Percentiles rank a stretch among this genome's conserved stretches.
These are phyloP conservation scores for Globisporangium cystogenes DNA, from an alignment of 352 stramenopile genomes.

Conservation along the genomic window DNA sequence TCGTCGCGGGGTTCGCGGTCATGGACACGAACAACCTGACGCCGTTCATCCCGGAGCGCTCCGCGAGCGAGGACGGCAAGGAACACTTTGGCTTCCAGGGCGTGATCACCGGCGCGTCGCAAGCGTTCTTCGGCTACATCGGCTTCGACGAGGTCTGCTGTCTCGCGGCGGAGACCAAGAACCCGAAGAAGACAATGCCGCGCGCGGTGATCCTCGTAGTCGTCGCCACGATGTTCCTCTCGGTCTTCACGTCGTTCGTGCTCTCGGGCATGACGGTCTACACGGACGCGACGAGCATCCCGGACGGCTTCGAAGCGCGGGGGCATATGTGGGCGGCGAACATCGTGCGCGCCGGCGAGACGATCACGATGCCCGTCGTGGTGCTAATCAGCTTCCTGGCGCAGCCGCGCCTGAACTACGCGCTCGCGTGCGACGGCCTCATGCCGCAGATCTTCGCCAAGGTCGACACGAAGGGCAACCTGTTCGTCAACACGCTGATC, in stretches of 20 bases:
- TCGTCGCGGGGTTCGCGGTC: constrained; percentile 75
- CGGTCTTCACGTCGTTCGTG: constrained; percentile 67
- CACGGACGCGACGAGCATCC: constrained; percentile 22
- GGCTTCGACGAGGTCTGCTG: constrained; percentile 94
- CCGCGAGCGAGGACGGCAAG: neutral
- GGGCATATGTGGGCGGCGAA: constrained; percentile 33
- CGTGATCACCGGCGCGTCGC: constrained; percentile 71
- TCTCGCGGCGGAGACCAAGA: constrained; percentile 67
- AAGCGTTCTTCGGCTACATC: constrained; percentile 91
- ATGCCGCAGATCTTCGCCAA: constrained; percentile 89
- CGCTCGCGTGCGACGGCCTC: constrained; percentile 90
- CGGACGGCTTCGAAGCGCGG: constrained; percentile 34
- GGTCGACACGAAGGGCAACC: constrained; percentile 71
- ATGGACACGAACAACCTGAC: constrained; percentile 80
- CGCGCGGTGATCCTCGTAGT: constrained; percentile 74
- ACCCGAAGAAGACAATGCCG: constrained; percentile 68
- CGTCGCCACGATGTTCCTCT: constrained; percentile 56
- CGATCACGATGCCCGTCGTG: constrained; percentile 90
- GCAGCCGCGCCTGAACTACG: constrained; percentile 91
- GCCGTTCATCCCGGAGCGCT: constrained; percentile 56
- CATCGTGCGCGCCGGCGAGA: constrained; percentile 51
- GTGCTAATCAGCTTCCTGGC: constrained; percentile 92
- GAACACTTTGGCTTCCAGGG: constrained; percentile 31
- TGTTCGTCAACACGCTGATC: constrained; percentile 77
- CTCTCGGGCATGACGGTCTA: constrained; percentile 65